Conservation (phyloP, 352 stramenopile genomes). For the Phytophthora fragariaefolia region DNA sequence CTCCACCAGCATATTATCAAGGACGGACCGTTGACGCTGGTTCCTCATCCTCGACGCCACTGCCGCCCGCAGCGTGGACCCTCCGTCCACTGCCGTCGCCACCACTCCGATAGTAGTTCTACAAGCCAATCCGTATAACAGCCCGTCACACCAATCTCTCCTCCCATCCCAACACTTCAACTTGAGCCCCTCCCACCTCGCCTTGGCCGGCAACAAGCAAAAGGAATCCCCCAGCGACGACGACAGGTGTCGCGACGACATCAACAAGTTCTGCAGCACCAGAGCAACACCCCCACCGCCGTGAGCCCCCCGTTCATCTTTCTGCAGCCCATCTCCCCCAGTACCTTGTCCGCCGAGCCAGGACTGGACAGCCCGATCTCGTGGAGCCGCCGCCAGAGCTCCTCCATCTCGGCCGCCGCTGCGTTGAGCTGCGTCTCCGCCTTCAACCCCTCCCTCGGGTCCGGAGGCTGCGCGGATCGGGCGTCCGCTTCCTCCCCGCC, state of each 20-base stretch:
- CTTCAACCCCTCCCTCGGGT: constrained; percentile 46
- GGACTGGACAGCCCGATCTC: constrained; percentile 75
- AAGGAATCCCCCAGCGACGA: constrained; percentile 88
- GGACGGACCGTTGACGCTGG: constrained; percentile 63
- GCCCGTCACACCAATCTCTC: neutral
- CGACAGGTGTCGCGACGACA: constrained; percentile 80
- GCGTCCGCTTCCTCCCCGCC: too few species aligned
- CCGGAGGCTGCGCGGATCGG: neutral
- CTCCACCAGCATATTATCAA: neutral
- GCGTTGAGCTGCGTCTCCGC: constrained; percentile 70
- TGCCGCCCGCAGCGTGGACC: constrained; percentile 74
- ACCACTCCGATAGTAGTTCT: constrained; percentile 63
- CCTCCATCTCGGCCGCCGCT: constrained; percentile 83
- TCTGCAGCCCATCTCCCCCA: too few species aligned
- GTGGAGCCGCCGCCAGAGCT: constrained; percentile 80
- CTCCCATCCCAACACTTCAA: neutral
- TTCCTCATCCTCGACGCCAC: constrained; percentile 87
- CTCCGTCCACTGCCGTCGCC: constrained; percentile 76
- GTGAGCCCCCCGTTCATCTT: too few species aligned
- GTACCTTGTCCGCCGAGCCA: constrained; percentile 64
- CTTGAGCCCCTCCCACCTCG: constrained; percentile 36
- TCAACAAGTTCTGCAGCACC: constrained; percentile 63
- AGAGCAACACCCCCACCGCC: neutral
- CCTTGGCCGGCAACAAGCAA: constrained; percentile 77
- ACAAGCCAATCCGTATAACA: neutral